Conservation (phyloP, 1,284 basidiomycete genomes). For the Melanopsichium pennsylvanicum region DNA sequence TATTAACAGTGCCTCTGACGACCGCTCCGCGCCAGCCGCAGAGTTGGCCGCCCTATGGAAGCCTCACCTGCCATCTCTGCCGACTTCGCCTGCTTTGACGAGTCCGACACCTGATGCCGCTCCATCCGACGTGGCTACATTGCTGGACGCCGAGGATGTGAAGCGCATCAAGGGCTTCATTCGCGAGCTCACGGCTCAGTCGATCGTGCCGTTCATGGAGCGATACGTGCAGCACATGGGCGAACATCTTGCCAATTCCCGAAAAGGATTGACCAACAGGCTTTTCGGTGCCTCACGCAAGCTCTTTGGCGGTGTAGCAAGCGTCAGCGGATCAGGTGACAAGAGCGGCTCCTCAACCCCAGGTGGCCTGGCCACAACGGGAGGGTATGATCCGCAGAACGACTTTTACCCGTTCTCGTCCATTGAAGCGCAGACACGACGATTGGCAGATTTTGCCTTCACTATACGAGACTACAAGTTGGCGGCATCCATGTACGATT, state of each 20-base stretch:
- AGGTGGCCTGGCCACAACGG: conserved; percentile 53
- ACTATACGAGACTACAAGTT: conserved; percentile 88
- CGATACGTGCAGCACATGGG: conserved; percentile 91
- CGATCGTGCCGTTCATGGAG: conserved; percentile 95
- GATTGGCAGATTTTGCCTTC: conserved; percentile 95
- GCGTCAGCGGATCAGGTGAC: conserved; percentile 52
- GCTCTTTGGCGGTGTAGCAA: conserved; percentile 66
- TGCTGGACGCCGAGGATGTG: conserved; percentile 78
- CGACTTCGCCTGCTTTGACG: conserved; percentile 5
- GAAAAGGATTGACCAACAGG: conserved; percentile 85
- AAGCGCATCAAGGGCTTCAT: conserved; percentile 81
- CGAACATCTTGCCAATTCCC: conserved; percentile 83
- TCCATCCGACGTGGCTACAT: background rate
- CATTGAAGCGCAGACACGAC: conserved; percentile 68
- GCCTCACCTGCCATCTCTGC: conserved; percentile 1
- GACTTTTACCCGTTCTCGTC: conserved; percentile 67
- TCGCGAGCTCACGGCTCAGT: conserved; percentile 88
- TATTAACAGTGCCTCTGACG: conserved; percentile 55
- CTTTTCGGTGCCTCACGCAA: conserved; percentile 70
- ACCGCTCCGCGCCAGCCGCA: conserved; percentile 16
- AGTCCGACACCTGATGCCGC: background rate
- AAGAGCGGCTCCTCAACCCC: conserved; percentile 1
- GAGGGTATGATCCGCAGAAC: conserved; percentile 34
- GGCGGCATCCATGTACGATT: conserved; percentile 85
- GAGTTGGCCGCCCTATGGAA: conserved; percentile 30